Evolutionary conservation across 2,329 filamentous ascomycete genomes (phyloP).

Genomic region (Aspergillus terreus): DNA sequence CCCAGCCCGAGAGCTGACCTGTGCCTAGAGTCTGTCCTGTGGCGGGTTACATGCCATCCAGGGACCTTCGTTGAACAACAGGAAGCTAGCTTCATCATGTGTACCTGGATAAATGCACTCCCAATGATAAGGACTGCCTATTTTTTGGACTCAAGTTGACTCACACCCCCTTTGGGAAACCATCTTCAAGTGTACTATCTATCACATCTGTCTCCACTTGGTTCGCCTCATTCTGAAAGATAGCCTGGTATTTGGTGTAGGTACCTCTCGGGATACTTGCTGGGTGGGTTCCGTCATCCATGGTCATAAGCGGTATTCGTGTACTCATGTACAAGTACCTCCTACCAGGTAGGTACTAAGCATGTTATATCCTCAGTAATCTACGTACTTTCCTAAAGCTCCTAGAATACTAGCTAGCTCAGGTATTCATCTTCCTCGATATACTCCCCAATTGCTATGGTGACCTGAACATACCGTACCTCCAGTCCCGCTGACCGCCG

Average conservation of each 20-base stretch:
- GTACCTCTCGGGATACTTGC: slow-evolving; percentile 15
- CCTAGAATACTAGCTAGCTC: too few species aligned
- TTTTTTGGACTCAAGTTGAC: slow-evolving; percentile 4
- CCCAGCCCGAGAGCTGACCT: neutral
- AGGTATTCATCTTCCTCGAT: neutral
- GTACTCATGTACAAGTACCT: too few species aligned
- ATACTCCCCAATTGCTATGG: neutral
- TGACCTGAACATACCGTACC: neutral
- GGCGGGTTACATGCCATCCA: neutral
- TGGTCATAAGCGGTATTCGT: too few species aligned
- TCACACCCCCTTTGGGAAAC: slow-evolving; percentile 1
- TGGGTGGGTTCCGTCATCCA: slow-evolving; percentile 5
- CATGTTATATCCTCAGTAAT: too few species aligned
- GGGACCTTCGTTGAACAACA: neutral
- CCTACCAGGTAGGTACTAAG: too few species aligned
- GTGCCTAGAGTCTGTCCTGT: neutral
- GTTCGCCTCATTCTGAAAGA: slow-evolving; percentile 5
- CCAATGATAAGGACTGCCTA: neutral
- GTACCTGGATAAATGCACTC: too few species aligned
- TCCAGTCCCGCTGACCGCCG: neutral
- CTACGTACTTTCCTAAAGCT: too few species aligned
- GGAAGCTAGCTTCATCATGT: too few species aligned
- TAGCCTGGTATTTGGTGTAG: neutral
- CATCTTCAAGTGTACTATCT: too few species aligned
- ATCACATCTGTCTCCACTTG: neutral